Conservation (phyloP, 1,284 basidiomycete genomes). For the Fomitopsis schrenkii region DNA sequence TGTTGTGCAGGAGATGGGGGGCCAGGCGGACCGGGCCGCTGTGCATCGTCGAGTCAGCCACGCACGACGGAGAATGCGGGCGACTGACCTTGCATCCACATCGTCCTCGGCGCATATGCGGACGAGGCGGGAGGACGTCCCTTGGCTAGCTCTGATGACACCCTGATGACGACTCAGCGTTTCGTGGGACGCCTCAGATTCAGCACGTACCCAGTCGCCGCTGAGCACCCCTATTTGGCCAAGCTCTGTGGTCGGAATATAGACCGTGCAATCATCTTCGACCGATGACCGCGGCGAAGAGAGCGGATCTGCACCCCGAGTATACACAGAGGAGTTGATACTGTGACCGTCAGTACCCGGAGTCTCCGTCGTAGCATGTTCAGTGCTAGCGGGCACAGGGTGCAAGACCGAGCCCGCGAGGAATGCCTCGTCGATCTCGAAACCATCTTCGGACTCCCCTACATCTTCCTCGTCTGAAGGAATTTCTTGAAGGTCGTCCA, state of each 20-base stretch:
- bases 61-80: background rate
- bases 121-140: conserved; percentile 41
- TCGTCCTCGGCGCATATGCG: conserved; percentile 54
- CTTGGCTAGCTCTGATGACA: conserved; percentile 7
- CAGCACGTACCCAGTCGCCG: conserved; percentile 53
- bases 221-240: conserved; percentile 19
- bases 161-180: conserved; percentile 8
- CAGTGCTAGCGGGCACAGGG: conserved; percentile 4
- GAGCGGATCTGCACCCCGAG: conserved; percentile 26
- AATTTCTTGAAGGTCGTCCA: conserved; percentile 11
- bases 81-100: conserved; percentile 29
- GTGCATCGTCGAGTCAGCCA: background rate
- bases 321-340: conserved; percentile 10
- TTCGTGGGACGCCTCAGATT: background rate
- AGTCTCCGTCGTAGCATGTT: background rate
- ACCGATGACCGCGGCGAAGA: conserved; percentile 25
- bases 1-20: conserved; percentile 58
- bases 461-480: conserved; percentile 13
- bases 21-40: conserved; percentile 35
- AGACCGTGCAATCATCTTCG: conserved; percentile 23
- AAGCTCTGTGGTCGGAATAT: conserved; percentile 19
- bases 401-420: conserved; percentile 47
- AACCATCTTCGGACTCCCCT: conserved; percentile 20
- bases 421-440: conserved; percentile 65
- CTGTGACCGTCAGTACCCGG: conserved; percentile 1